Conservation (phyloP, 345 rosid genomes). For the Diplotaxis tenuifolia region DNA sequence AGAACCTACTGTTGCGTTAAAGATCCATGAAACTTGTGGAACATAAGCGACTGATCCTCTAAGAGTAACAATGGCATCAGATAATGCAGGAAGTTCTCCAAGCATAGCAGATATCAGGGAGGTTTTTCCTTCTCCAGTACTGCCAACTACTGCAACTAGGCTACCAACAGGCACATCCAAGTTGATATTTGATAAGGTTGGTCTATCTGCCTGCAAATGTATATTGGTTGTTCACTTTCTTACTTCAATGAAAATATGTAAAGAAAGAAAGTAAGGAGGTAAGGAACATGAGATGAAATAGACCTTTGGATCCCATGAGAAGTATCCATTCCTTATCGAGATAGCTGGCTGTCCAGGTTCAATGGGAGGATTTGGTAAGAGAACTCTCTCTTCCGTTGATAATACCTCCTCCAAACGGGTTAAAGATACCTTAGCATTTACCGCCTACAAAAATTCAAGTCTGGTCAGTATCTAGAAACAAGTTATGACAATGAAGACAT, state of each 20-base stretch:
- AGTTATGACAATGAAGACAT: constrained; percentile 1
- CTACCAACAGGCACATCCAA: constrained; percentile 83
- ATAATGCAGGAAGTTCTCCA: constrained; percentile 87
- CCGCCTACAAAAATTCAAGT: constrained; percentile 50
- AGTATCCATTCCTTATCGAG: constrained; percentile 77
- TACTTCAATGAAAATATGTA: constrained; percentile 5
- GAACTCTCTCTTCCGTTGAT: constrained; percentile 86
- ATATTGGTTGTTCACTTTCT: not conserved
- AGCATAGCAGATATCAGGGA: constrained; percentile 96
- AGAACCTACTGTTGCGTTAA: constrained; percentile 90
- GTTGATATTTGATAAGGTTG: constrained; percentile 82
- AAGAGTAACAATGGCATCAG: constrained; percentile 59
- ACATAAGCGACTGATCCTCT: constrained; percentile 96
- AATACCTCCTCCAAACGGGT: constrained; percentile 92
- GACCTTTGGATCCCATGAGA: constrained; percentile 98
- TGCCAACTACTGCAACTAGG: constrained; percentile 94
- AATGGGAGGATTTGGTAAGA: constrained; percentile 86
- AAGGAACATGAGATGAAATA: constrained; percentile 6
- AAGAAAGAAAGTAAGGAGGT: constrained; percentile 24
- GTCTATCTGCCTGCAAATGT: constrained; percentile 72
- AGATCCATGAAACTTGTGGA: constrained; percentile 99
- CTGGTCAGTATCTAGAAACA: constrained; percentile 21
- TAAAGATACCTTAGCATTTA: constrained; percentile 92
- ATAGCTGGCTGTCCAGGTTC: constrained; percentile 71
- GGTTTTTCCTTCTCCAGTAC: constrained; percentile 99